Conservation (phyloP, 2,329 filamentous ascomycete genomes). For the Fusarium nygamai region DNA sequence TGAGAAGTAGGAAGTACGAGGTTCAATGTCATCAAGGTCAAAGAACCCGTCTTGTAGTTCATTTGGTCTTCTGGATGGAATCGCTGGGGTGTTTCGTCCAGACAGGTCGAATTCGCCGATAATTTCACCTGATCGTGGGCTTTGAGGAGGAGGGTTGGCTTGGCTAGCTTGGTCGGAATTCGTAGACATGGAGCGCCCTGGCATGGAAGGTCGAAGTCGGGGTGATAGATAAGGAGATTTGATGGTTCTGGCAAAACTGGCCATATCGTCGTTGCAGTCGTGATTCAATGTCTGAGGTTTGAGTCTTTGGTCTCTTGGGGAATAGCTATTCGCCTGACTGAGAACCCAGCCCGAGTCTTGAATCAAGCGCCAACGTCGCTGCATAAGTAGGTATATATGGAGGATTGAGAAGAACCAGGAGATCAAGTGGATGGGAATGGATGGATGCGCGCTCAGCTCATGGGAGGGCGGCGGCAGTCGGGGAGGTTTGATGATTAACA, state of each 20-base stretch:
- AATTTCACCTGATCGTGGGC: conserved; percentile 43
- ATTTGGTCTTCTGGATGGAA: conserved; percentile 14
- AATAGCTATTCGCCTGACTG: conserved; percentile 24
- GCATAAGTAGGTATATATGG: conserved; percentile 21
- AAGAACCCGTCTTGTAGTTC: conserved; percentile 26
- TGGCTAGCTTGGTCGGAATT: conserved; percentile 55
- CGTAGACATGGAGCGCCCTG: conserved; percentile 57
- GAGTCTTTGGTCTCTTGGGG: conserved; percentile 12
- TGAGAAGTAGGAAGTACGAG: conserved; percentile 18
- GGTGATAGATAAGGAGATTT: conserved; percentile 58
- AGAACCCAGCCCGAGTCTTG: conserved; percentile 33
- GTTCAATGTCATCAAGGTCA: conserved; percentile 24
- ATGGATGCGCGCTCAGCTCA: not conserved
- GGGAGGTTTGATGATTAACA: conserved; percentile 18
- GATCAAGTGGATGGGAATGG: conserved; percentile 7
- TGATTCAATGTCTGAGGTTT: conserved; percentile 18
- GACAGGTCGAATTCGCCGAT: conserved; percentile 45
- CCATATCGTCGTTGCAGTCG: conserved; percentile 50
- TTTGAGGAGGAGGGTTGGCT: conserved; percentile 42
- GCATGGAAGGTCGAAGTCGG: conserved; percentile 55
- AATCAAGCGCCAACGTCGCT: conserved; percentile 35
- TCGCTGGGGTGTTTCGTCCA: conserved; percentile 44
- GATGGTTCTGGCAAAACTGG: conserved; percentile 60
- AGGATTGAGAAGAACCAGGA: not conserved
- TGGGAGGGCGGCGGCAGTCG: conserved; percentile 5